A percentile compares a stretch with the other conserved stretches of the same genome.
Conservation (phyloP, 352 stramenopile genomes). For the Achlya hypogyna region DNA sequence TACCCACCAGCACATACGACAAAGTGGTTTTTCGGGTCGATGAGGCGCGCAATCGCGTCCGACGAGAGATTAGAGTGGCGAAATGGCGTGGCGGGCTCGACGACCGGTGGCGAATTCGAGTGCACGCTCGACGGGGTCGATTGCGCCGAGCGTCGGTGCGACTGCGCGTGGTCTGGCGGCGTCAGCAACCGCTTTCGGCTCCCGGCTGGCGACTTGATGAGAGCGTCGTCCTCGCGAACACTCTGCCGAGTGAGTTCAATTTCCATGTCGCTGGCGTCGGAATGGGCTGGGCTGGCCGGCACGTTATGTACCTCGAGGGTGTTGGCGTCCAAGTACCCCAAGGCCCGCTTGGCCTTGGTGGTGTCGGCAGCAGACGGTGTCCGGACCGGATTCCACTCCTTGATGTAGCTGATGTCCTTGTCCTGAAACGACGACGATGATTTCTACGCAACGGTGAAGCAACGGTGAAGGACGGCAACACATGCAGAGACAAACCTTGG, state of each 20-base stretch:
- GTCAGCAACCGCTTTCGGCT: neutral
- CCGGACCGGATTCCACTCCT: neutral
- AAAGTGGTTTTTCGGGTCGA: slow-evolving; percentile 19
- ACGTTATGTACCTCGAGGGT: slow-evolving; percentile 7
- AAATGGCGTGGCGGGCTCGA: neutral
- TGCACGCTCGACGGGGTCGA: neutral
- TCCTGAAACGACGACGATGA: neutral
- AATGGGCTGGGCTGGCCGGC: neutral
- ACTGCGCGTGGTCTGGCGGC: neutral
- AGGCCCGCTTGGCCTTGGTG: neutral
- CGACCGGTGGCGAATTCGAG: no score
- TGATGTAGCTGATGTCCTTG: slow-evolving; percentile 2
- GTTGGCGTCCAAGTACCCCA: slow-evolving; percentile 4
- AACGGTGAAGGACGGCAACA: no score
- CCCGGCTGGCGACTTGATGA: neutral
- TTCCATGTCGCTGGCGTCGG: slow-evolving; percentile 4
- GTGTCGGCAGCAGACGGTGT: neutral
- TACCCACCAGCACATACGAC: neutral
- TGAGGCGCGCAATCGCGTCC: neutral
- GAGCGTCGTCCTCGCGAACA: neutral
- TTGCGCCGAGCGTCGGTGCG: neutral
- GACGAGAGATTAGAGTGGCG: neutral
- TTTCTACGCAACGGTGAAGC: neutral
- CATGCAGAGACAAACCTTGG: neutral
- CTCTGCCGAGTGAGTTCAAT: slow-evolving; percentile 6